Evolutionary conservation across 2,329 filamentous ascomycete genomes (phyloP).

Genomic region (Mycocentrospora acerina): DNA sequence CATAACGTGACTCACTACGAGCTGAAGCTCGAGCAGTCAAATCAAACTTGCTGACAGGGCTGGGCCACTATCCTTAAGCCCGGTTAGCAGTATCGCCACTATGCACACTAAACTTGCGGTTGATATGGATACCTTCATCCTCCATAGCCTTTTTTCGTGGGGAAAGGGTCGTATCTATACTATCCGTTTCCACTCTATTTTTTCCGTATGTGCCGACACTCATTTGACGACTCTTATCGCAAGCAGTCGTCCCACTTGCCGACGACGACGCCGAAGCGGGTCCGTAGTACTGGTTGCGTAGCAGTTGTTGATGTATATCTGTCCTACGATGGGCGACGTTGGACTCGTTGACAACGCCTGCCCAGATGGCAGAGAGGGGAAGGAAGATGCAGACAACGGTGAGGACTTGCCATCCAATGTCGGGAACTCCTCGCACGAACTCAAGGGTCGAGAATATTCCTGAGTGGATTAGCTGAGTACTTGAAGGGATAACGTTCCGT

Average conservation of each 20-base stretch:
- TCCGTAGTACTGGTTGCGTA: conserved; percentile 25
- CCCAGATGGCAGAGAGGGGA: conserved; percentile 69
- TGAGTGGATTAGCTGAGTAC: conserved; percentile 37
- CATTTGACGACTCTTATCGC: conserved; percentile 21
- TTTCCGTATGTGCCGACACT: conserved; percentile 16
- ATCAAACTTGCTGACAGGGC: neutral
- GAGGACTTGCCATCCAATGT: conserved; percentile 57
- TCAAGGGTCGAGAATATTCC: conserved; percentile 63
- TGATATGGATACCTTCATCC: conserved; percentile 21
- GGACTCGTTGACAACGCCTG: conserved; percentile 40
- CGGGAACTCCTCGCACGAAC: conserved; percentile 53
- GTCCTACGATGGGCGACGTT: conserved; percentile 18
- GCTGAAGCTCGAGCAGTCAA: neutral
- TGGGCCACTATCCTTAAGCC: neutral
- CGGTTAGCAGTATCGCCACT: conserved; percentile 10
- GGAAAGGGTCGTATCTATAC: conserved; percentile 6
- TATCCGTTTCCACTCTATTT: conserved; percentile 20
- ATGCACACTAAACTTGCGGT: conserved; percentile 25
- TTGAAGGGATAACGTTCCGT: neutral
- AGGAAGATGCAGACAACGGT: conserved; percentile 64
- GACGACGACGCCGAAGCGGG: conserved; percentile 6
- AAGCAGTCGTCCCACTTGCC: conserved; percentile 9
- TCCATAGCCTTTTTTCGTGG: conserved; percentile 6
- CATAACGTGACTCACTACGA: neutral
- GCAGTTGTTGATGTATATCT: conserved; percentile 30